Evolutionary conservation across 352 stramenopile genomes (phyloP).

Genomic region (Phytophthora multivora): DNA sequence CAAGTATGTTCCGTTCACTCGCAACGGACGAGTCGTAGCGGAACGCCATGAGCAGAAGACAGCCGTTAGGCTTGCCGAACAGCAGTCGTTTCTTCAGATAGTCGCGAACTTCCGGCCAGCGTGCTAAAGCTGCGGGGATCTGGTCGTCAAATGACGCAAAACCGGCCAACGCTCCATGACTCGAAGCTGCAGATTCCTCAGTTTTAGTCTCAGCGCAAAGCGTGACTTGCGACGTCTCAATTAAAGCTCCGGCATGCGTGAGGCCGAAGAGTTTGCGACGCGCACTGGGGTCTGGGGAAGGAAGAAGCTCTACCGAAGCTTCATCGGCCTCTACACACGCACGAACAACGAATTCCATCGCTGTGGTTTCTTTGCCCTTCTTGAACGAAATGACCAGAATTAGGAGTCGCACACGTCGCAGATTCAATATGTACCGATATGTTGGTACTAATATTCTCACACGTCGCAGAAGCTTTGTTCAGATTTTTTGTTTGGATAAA

Average conservation of each 20-base stretch:
- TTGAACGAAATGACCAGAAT: too few species aligned
- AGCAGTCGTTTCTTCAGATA: constrained; percentile 68
- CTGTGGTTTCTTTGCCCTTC: too few species aligned
- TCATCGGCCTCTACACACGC: constrained; percentile 48
- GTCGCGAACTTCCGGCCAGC: constrained; percentile 63
- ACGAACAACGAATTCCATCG: constrained; percentile 49
- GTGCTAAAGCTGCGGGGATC: constrained; percentile 43
- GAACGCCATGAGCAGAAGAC: constrained; percentile 59
- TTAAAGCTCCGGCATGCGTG: constrained; percentile 57
- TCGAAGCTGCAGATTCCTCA: neutral
- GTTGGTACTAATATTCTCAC: neutral
- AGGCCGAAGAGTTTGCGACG: constrained; percentile 66
- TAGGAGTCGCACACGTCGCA: constrained; percentile 9
- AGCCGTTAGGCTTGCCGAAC: constrained; percentile 55
- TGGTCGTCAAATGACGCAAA: constrained; percentile 75
- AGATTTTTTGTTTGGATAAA: too few species aligned
- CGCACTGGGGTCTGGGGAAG: constrained; percentile 42
- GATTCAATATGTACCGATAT: neutral
- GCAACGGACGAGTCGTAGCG: constrained; percentile 34
- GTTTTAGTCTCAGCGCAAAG: constrained; percentile 40
- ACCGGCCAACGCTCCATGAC: constrained; percentile 32
- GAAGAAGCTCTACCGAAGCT: constrained; percentile 45
- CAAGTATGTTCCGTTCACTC: constrained; percentile 32
- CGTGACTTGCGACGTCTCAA: constrained; percentile 64
- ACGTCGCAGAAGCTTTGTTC: too few species aligned